These are phyloP conservation scores for Teunomyces funiuensis DNA, from an alignment of 805 yeast species.

Conservation along the genomic window DNA sequence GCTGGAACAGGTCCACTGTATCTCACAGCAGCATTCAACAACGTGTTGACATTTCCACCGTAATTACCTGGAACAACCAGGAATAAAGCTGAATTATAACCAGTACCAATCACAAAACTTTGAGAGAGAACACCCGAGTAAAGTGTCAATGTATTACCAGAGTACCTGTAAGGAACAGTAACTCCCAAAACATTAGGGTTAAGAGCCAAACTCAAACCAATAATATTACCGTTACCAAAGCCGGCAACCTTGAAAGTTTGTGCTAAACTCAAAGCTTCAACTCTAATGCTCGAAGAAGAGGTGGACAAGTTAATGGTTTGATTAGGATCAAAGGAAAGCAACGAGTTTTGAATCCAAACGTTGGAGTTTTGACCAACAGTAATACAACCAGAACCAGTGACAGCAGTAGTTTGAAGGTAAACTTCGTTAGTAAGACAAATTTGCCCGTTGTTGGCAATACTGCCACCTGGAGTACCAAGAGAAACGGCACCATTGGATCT, in stretches of 20 bases:
- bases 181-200: not conserved
- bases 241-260: slow-evolving; percentile 25
- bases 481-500: slow-evolving; percentile 21
- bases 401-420: slow-evolving; percentile 21
- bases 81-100: slow-evolving; percentile 8
- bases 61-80: slow-evolving; percentile 2
- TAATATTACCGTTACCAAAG: slow-evolving; percentile 28
- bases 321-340: slow-evolving; percentile 6
- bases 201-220: slow-evolving; percentile 20
- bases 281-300: slow-evolving; percentile 10
- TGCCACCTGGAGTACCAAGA: slow-evolving; percentile 11
- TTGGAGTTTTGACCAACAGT: slow-evolving; percentile 14
- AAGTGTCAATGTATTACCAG: slow-evolving; percentile 22
- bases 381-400: slow-evolving; percentile 31
- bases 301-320: slow-evolving; percentile 14
- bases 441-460: slow-evolving; percentile 1
- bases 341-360: slow-evolving; percentile 10
- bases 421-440: slow-evolving; percentile 24
- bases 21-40: slow-evolving; percentile 10
- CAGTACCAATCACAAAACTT: slow-evolving; percentile 11
- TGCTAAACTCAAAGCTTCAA: slow-evolving; percentile 17
- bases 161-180: slow-evolving; percentile 4
- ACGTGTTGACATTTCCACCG: slow-evolving; percentile 7
- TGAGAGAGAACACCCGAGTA: slow-evolving; percentile 7
- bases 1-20: slow-evolving; percentile 13